A percentile compares a stretch with the other conserved stretches of the same genome.
Evolutionary conservation across 805 yeast genomes (phyloP).

Genomic region (Candida ficus): DNA sequence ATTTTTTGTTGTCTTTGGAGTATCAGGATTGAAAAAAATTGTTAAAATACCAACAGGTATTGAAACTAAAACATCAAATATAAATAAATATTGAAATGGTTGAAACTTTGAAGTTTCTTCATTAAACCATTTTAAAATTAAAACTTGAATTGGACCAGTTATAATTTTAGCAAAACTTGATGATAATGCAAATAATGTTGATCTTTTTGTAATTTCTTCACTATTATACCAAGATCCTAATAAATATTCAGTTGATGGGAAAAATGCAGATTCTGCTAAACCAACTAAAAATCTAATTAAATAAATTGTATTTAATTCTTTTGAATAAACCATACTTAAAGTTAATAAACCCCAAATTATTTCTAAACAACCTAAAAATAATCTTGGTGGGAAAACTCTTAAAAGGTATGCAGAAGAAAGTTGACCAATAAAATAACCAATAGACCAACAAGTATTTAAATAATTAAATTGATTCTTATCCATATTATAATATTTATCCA

Average conservation of each 20-base stretch:
- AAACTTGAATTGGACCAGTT: slow-evolving; percentile 33
- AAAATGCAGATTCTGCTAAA: slow-evolving; percentile 39
- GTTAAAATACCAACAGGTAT: slow-evolving; percentile 39
- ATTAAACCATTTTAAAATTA: slow-evolving; percentile 23
- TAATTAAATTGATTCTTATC: slow-evolving; percentile 39
- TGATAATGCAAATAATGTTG: slow-evolving; percentile 27
- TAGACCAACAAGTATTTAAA: slow-evolving; percentile 38
- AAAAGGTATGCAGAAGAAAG: slow-evolving; percentile 38
- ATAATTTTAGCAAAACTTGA: slow-evolving; percentile 29
- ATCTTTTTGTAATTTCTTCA: slow-evolving; percentile 30
- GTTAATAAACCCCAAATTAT: slow-evolving; percentile 38
- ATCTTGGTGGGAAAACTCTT: slow-evolving; percentile 36
- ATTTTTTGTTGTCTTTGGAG: slow-evolving; percentile 36
- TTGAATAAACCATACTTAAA: slow-evolving; percentile 27
- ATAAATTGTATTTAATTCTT: slow-evolving; percentile 22
- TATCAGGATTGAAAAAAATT: slow-evolving; percentile 36
- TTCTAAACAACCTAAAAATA: slow-evolving; percentile 40
- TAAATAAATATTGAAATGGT: slow-evolving; percentile 39
- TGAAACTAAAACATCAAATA: slow-evolving; percentile 36
- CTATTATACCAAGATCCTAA: slow-evolving; percentile 31
- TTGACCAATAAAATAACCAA: slow-evolving; percentile 45
- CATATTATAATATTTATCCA: slow-evolving; percentile 38
- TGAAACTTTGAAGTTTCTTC: slow-evolving; percentile 15
- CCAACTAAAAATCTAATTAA: slow-evolving; percentile 34
- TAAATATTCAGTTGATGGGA: slow-evolving; percentile 43